Evolutionary conservation across 805 yeast genomes (phyloP).

Genomic region (Saccharomyces paradoxus): DNA sequence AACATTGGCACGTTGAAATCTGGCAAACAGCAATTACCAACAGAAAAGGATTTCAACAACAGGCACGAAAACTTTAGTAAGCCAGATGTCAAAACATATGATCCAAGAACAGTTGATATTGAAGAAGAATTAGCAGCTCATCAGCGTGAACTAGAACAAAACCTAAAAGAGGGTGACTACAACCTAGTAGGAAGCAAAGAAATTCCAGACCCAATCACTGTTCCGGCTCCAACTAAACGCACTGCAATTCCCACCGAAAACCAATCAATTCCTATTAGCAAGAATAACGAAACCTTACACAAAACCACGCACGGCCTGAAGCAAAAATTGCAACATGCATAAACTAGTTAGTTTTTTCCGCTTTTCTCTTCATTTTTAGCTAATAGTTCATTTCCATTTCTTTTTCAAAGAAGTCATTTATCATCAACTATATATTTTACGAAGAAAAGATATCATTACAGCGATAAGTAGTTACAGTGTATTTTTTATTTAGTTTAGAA

Average conservation of each 20-base stretch:
- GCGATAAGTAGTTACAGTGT: neutral
- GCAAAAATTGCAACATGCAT: slow-evolving; percentile 21
- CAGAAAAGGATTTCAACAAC: neutral
- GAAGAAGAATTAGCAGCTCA: neutral
- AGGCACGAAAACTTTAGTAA: neutral
- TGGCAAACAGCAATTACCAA: neutral
- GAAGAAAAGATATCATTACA: neutral
- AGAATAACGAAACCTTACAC: neutral
- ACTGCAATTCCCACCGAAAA: neutral
- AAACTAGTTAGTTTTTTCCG: neutral
- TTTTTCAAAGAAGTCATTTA: neutral
- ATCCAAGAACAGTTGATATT: neutral
- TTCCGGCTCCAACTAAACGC: neutral
- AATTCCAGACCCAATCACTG: neutral
- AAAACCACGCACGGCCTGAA: slow-evolving; percentile 26
- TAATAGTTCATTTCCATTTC: neutral
- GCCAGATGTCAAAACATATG: neutral
- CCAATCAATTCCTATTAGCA: neutral
- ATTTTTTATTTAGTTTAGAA: neutral
- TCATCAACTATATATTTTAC: neutral
- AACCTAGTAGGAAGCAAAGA: neutral
- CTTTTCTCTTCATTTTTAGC: neutral
- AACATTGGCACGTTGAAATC: neutral
- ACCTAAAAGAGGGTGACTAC: neutral
- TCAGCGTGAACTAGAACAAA: neutral